phyloP scores from a whole-genome alignment of 345 rosid species.

The Mallotus nudiflorus region DNA sequence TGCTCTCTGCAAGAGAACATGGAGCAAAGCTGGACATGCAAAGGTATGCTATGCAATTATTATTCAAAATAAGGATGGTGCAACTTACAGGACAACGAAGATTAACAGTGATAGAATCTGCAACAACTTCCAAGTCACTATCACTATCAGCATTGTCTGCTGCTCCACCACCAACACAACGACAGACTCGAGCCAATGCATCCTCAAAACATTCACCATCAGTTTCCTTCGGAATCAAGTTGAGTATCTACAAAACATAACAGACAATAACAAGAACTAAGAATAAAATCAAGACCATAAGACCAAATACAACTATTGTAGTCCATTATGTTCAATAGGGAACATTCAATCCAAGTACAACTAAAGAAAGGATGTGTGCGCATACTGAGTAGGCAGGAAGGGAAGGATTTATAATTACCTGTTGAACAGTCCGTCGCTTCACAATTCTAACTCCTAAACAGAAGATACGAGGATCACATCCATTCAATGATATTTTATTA shows the following conservation, averaged over 20 bases:
- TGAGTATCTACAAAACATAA: constrained; percentile 56
- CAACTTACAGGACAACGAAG: constrained; percentile 96
- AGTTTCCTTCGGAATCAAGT: constrained; percentile 73
- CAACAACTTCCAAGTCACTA: constrained; percentile 98
- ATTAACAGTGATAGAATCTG: constrained; percentile 72
- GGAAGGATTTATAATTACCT: constrained; percentile 44
- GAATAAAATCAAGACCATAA: no score
- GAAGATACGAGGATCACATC: constrained; percentile 84
- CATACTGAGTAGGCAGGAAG: not conserved
- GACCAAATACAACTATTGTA: not conserved
- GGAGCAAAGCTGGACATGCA: not conserved
- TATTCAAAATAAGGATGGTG: not conserved
- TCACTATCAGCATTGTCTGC: constrained; percentile 87
- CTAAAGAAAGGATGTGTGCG: not conserved
- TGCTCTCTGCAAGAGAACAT: not conserved
- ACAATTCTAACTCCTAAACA: constrained; percentile 89
- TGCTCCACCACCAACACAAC: constrained; percentile 91
- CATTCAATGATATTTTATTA: constrained; percentile 72
- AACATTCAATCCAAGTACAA: not conserved
- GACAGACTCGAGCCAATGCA: constrained; percentile 85
- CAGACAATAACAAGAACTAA: not conserved
- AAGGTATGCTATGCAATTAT: not conserved
- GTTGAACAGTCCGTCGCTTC: constrained; percentile 70
- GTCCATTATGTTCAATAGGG: not conserved
- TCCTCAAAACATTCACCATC: constrained; percentile 87